Base-by-base conservation (phyloP, 1,139 yeast species). In the Blastobotrys indianensis region DNA sequence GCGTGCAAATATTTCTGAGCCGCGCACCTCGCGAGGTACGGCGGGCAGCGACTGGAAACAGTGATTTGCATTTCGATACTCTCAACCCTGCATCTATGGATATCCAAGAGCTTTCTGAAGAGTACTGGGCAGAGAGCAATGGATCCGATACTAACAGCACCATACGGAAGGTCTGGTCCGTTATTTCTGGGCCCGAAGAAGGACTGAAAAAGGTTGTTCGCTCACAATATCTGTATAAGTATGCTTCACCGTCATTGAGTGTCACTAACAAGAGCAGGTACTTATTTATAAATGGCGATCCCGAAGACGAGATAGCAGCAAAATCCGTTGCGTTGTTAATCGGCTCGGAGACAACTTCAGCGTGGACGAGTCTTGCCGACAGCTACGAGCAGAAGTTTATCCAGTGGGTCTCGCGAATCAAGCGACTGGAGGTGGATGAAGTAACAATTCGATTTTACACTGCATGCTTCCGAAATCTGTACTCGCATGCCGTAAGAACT, bases 321-420 rank as follows among this genome's bases (percentile, higher is more conserved):
- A 20, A 20, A 20, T 20, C 25, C 7, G 25, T 20, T 20, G 25
- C 25, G 7, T 4, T 20, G 25, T 7, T 20, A 20, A 20, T 20
- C 25, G 25, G 25, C 25, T 4, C 25, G 6, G 25, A 20, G 7
- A 20, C 25, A 4, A 20, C 25, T 7, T 20, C 25, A 20, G 25
- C 25, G 7, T 20, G 25, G 25, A 20, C 25, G 25, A 4, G 25
- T 7, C 7, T 10, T 9, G 29, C 12, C 30, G 48, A 49, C 3
- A 58, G 50, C 1, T 57, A 55, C 36, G 61, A 67, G 42, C 49
- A 54, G 13, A 30, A 30, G 3, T 50, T 68, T 10, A 57, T 64
- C 37, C 46, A 51, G 15, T 53, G 69, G 45, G 55, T 63, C 9
- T 45, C 66, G 30, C 51, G 55, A 4, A 42, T 57, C n/a, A 32